These are phyloP conservation scores for Candida maris DNA, from an alignment of 805 yeast species.

Conservation along the genomic window DNA sequence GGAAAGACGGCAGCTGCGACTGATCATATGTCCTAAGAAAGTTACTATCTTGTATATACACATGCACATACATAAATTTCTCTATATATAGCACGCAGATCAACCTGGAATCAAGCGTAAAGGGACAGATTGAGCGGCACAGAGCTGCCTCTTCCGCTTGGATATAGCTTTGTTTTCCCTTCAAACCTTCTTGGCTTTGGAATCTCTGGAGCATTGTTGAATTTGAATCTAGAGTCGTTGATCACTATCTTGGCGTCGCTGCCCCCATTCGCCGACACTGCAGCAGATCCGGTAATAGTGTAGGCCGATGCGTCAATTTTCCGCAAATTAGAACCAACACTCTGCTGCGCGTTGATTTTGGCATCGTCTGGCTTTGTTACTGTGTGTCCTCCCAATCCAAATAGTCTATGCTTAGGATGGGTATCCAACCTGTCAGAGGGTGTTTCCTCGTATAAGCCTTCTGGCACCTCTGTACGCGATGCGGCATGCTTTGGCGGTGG, in stretches of 20 bases:
- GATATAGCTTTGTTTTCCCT: slow-evolving; percentile 73
- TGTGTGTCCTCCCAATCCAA: slow-evolving; percentile 13
- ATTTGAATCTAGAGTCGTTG: slow-evolving; percentile 72
- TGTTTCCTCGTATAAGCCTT: slow-evolving; percentile 18
- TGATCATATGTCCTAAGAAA: no score
- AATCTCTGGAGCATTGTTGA: slow-evolving; percentile 60
- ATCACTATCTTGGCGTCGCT: slow-evolving; percentile 40
- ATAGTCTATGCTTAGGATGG: slow-evolving; percentile 15
- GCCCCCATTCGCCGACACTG: slow-evolving; percentile 12
- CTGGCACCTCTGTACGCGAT: slow-evolving; percentile 1
- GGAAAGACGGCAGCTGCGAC: slow-evolving; percentile 65
- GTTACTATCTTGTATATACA: no score
- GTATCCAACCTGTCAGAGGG: slow-evolving; percentile 22
- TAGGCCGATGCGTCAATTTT: slow-evolving; percentile 63
- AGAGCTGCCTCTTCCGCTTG: slow-evolving; percentile 92
- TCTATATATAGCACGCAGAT: not conserved
- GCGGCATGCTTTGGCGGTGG: slow-evolving; percentile 27
- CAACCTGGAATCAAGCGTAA: slow-evolving; percentile 10
- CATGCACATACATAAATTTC: not conserved
- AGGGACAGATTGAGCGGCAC: slow-evolving; percentile 70
- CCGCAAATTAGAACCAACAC: slow-evolving; percentile 49
- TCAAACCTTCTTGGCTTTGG: slow-evolving; percentile 86
- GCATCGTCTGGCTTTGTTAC: slow-evolving; percentile 30
- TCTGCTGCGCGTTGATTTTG: slow-evolving; percentile 38
- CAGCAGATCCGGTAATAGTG: slow-evolving; percentile 47